A percentile compares a stretch with the other conserved stretches of the same genome.
Evolutionary conservation across 768 basidiomycete genomes (phyloP).

Genomic region (Ramaria rubella): DNA sequence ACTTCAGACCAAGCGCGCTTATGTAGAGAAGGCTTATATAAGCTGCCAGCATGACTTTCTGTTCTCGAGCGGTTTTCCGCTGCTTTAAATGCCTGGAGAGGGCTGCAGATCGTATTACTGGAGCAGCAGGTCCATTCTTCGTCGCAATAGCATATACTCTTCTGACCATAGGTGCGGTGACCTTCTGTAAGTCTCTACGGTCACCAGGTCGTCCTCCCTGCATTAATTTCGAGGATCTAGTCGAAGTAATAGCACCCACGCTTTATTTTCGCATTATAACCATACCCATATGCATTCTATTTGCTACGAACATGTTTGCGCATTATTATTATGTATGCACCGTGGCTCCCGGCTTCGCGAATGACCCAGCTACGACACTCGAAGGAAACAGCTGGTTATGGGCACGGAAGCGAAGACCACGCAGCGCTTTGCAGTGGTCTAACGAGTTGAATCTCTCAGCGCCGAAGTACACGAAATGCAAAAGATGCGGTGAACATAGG

Average conservation of each 20-base stretch:
- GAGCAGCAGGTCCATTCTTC: slow-evolving; percentile 89
- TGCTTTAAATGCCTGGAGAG: slow-evolving; percentile 68
- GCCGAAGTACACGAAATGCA: slow-evolving; percentile 54
- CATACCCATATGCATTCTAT: slow-evolving; percentile 64
- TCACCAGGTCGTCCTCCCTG: neutral
- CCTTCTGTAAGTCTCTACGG: slow-evolving; percentile 64
- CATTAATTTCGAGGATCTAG: slow-evolving; percentile 33
- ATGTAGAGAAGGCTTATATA: neutral
- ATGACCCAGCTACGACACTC: slow-evolving; percentile 39
- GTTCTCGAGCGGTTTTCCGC: slow-evolving; percentile 35
- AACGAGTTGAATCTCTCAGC: slow-evolving; percentile 42
- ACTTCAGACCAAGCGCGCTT: neutral
- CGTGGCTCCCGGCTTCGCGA: slow-evolving; percentile 70
- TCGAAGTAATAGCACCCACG: slow-evolving; percentile 68
- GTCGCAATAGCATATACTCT: slow-evolving; percentile 73
- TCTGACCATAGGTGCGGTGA: slow-evolving; percentile 58
- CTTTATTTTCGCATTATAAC: slow-evolving; percentile 54
- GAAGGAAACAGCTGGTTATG: slow-evolving; percentile 43
- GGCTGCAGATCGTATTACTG: slow-evolving; percentile 71
- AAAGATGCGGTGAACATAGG: slow-evolving; percentile 58
- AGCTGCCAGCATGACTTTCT: neutral
- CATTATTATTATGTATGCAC: slow-evolving; percentile 88
- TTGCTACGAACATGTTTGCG: slow-evolving; percentile 65
- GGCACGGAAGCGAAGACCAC: slow-evolving; percentile 39
- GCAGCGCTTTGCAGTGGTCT: slow-evolving; percentile 46